A percentile compares a stretch with the other conserved stretches of the same genome.
These are phyloP conservation scores for Zelonia costaricensis DNA, from an alignment of 208 protist species.

Conservation along the genomic window DNA sequence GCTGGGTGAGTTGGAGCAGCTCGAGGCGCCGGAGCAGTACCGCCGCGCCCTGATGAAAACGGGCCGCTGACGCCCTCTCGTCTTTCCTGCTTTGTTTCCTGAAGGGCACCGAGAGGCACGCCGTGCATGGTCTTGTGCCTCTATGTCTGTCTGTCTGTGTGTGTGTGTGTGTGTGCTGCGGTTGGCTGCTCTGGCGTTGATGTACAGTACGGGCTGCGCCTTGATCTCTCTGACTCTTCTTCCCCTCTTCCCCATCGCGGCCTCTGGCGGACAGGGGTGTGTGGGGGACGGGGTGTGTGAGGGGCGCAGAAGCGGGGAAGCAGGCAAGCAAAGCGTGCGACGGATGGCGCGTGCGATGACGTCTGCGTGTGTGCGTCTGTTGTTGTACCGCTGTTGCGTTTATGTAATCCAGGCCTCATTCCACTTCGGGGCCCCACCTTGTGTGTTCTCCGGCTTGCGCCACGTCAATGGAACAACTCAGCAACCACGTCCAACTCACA, in stretches of 20 bases:
- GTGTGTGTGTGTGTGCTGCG: not conserved
- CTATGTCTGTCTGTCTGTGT: constrained; percentile 2
- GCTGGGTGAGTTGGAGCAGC: constrained; percentile 68
- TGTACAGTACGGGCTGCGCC: constrained; percentile 1
- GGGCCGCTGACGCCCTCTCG: constrained; percentile 5
- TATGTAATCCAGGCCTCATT: too few species aligned
- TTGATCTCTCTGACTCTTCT: too few species aligned
- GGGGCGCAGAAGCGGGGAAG: too few species aligned
- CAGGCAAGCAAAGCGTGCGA: too few species aligned
- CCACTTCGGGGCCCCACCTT: too few species aligned
- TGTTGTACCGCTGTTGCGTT: too few species aligned
- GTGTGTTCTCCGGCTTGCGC: too few species aligned
- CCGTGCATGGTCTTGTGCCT: not conserved
- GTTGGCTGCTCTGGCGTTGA: not conserved
- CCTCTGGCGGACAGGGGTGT: not conserved
- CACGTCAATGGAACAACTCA: too few species aligned
- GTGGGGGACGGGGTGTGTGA: not conserved
- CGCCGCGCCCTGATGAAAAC: constrained; percentile 54
- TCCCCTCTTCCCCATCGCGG: not conserved
- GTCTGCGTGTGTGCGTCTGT: too few species aligned
- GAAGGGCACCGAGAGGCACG: not conserved
- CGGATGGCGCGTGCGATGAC: too few species aligned
- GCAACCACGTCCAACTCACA: too few species aligned
- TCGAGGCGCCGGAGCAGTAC: constrained; percentile 85
- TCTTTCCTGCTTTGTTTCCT: not conserved